These are phyloP conservation scores for Voacanga thouarsii DNA, from an alignment of 257 asterid species.

Conservation along the genomic window DNA sequence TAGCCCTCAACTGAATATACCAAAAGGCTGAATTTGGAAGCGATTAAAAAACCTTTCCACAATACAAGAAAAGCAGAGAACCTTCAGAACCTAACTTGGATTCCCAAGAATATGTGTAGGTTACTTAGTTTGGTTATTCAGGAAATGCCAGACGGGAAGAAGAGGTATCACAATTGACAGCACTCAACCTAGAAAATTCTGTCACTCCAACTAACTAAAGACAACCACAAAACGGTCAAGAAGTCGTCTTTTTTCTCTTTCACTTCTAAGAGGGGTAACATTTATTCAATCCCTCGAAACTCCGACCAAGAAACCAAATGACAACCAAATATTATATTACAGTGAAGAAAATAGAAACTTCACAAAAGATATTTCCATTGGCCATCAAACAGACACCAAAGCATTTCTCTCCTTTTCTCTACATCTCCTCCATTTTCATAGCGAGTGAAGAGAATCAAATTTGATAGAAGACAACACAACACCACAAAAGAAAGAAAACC, in stretches of 20 bases:
- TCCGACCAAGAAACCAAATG: slow-evolving; percentile 1
- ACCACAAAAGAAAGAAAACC: slow-evolving; percentile 5
- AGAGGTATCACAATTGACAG: slow-evolving; percentile 17
- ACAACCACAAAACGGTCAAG: slow-evolving; percentile 22
- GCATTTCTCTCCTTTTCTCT: neutral
- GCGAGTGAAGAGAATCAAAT: neutral
- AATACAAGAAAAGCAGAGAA: slow-evolving; percentile 18
- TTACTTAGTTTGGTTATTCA: slow-evolving; percentile 17
- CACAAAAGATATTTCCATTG: neutral
- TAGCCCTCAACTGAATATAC: slow-evolving; percentile 23
- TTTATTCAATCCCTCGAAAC: neutral
- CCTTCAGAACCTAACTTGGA: slow-evolving; percentile 46
- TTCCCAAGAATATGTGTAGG: slow-evolving; percentile 34
- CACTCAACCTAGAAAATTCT: slow-evolving; percentile 24
- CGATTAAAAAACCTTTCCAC: slow-evolving; percentile 26
- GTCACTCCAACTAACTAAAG: slow-evolving; percentile 16
- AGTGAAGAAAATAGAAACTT: neutral
- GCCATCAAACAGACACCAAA: neutral
- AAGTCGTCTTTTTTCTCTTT: slow-evolving; percentile 15
- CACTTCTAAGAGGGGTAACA: neutral
- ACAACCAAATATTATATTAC: neutral
- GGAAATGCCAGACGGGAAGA: slow-evolving; percentile 36
- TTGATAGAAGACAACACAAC: neutral
- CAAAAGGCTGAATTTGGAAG: slow-evolving; percentile 33
- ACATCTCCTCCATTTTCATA: neutral